These are phyloP conservation scores for Russula virescens DNA, from an alignment of 768 basidiomycete genomes.

Conservation along the genomic window DNA sequence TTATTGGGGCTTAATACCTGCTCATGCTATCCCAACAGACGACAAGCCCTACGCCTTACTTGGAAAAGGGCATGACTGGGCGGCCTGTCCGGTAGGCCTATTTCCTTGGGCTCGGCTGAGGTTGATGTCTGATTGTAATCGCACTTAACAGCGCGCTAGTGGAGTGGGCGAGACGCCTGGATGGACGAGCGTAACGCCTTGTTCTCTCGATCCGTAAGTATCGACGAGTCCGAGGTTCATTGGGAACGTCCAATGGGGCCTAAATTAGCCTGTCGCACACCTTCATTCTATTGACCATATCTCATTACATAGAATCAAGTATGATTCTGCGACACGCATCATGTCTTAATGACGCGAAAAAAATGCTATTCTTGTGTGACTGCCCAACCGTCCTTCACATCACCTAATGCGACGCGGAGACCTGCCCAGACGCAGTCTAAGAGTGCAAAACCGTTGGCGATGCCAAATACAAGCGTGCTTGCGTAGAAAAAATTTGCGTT, in stretches of 20 bases:
- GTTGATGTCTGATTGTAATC: neutral
- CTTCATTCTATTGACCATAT: neutral
- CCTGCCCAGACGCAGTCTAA: conserved; percentile 81
- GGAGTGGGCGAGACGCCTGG: conserved; percentile 23
- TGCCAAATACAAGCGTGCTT: conserved; percentile 86
- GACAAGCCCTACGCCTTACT: conserved; percentile 52
- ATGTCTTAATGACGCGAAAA: neutral
- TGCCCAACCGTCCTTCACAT: conserved; percentile 45
- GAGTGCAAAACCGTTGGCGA: conserved; percentile 78
- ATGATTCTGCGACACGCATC: neutral
- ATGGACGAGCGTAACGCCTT: neutral
- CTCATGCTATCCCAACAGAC: conserved; percentile 33
- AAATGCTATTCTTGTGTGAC: conserved; percentile 51
- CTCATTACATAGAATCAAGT: neutral
- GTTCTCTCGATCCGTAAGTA: neutral
- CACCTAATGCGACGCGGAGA: conserved; percentile 66
- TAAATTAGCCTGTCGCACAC: neutral
- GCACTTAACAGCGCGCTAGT: conserved; percentile 17
- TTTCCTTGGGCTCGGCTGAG: neutral
- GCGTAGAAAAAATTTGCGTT: conserved; percentile 99
- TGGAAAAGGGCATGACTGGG: conserved; percentile 74
- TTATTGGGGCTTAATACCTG: neutral
- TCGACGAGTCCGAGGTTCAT: neutral
- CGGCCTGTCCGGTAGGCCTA: conserved; percentile 63
- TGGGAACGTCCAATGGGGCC: neutral